Conservation (phyloP, 441 rosid genomes). For the Aquilaria agallochum region DNA sequence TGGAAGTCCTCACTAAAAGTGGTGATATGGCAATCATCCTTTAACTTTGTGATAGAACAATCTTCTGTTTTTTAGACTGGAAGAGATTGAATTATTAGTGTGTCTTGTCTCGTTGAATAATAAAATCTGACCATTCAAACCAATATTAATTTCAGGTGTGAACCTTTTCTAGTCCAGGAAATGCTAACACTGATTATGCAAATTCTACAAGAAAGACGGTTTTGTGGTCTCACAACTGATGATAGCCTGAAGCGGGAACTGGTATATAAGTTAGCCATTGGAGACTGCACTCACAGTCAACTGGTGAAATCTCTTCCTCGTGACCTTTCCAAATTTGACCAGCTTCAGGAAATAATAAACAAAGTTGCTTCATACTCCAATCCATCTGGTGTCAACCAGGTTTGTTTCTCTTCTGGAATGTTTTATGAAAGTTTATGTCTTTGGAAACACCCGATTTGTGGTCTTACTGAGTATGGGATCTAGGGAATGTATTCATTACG, state of each 20-base stretch:
- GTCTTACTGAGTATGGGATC: conserved; percentile 11
- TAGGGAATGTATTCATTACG: conserved; percentile 92
- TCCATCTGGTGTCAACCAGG: conserved; percentile 98
- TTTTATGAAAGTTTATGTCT: conserved; percentile 17
- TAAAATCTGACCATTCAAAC: too few species aligned
- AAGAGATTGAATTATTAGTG: too few species aligned
- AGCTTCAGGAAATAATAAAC: conserved; percentile 80
- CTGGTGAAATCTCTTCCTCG: conserved; percentile 82
- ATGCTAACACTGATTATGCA: conserved; percentile 90
- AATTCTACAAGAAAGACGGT: conserved; percentile 90
- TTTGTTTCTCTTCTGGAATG: conserved; percentile 28
- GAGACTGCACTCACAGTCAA: conserved; percentile 95
- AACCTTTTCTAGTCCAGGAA: conserved; percentile 80
- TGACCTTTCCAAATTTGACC: conserved; percentile 77
- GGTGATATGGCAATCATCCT: too few species aligned
- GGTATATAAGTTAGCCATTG: conserved; percentile 77
- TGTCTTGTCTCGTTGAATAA: too few species aligned
- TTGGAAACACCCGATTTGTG: conserved; percentile 12
- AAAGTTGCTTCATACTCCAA: conserved; percentile 64
- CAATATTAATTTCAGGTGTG: conserved; percentile 50
- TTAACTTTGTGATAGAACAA: too few species aligned
- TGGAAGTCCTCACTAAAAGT: too few species aligned
- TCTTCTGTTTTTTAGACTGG: too few species aligned
- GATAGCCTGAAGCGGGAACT: conserved; percentile 92
- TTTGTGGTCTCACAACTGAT: conserved; percentile 70